Percentiles rank a stretch among this genome's conserved stretches.
These are phyloP conservation scores for Rhodofomes roseus DNA, from an alignment of 1,284 basidiomycete species.

Conservation along the genomic window DNA sequence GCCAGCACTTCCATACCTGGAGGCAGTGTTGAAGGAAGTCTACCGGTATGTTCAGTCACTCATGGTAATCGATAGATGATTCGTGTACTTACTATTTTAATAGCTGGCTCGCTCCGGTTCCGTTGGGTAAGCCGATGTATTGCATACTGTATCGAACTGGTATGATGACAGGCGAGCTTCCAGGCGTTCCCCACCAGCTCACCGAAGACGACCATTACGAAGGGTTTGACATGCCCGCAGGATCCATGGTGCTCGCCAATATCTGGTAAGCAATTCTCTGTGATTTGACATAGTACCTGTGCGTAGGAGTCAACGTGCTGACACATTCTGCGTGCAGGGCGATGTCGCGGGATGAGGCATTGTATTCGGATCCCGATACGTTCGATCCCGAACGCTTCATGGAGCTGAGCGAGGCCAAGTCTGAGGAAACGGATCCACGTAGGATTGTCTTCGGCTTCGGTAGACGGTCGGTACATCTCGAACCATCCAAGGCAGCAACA, in stretches of 20 bases:
- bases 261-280: slow-evolving; percentile 16
- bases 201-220: slow-evolving; percentile 19
- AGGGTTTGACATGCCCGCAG: slow-evolving; percentile 17
- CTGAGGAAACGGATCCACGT: slow-evolving; percentile 13
- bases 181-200: slow-evolving; percentile 21
- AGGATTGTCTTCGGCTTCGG: slow-evolving; percentile 25
- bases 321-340: slow-evolving; percentile 11
- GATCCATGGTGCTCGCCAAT: slow-evolving; percentile 23
- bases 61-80: no score
- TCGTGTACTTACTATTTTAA: no score
- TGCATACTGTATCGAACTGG: not conserved
- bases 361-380: slow-evolving; percentile 17
- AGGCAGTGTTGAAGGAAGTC: slow-evolving; percentile 30
- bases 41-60: slow-evolving; percentile 11
- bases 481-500: not conserved
- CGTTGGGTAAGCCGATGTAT: slow-evolving; percentile 15
- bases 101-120: slow-evolving; percentile 20
- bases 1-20: slow-evolving; percentile 38
- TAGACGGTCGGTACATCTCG: slow-evolving; percentile 11
- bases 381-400: slow-evolving; percentile 22
- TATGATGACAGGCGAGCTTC: not conserved
- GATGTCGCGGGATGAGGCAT: slow-evolving; percentile 18
- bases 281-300: no score
- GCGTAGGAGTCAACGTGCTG: not conserved
- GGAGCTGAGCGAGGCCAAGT: slow-evolving; percentile 10